phyloP scores from a whole-genome alignment of 495 filamentous ascomycete species.

The Aspergillus baeticus region DNA sequence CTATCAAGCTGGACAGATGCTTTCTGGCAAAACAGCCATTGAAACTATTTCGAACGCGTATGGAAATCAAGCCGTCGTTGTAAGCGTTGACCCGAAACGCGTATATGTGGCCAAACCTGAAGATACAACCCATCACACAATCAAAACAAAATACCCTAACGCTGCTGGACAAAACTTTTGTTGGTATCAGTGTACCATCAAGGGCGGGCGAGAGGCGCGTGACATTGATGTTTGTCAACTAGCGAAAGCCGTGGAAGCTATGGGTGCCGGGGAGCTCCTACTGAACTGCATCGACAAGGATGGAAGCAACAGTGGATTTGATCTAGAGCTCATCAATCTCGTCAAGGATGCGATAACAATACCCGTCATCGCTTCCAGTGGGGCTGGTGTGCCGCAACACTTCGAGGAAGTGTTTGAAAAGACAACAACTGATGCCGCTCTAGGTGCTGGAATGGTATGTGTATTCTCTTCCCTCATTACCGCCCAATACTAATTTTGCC shows the following conservation, averaged over 20 bases:
- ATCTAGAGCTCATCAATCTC: constrained; percentile 83
- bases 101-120: constrained; percentile 75
- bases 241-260: constrained; percentile 85
- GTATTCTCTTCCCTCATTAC: background rate
- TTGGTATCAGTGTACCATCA: constrained; percentile 98
- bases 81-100: constrained; percentile 90
- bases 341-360: constrained; percentile 85
- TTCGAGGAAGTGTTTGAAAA: constrained; percentile 87
- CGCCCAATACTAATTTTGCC: constrained; percentile 14
- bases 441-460: constrained; percentile 90
- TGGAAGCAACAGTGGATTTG: constrained; percentile 92
- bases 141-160: constrained; percentile 68
- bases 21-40: constrained; percentile 83
- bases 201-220: constrained; percentile 86
- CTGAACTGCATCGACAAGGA: constrained; percentile 98
- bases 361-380: constrained; percentile 93
- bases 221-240: constrained; percentile 90
- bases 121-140: constrained; percentile 74
- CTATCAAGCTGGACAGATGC: constrained; percentile 60
- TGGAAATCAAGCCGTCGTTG: constrained; percentile 94
- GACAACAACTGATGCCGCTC: constrained; percentile 85
- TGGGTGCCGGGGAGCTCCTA: constrained; percentile 93
- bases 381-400: constrained; percentile 84
- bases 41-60: constrained; percentile 93
- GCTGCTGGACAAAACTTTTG: constrained; percentile 77